Base-by-base conservation (phyloP, 306 rosid species). In the Herpetospermum pedunculosum region DNA sequence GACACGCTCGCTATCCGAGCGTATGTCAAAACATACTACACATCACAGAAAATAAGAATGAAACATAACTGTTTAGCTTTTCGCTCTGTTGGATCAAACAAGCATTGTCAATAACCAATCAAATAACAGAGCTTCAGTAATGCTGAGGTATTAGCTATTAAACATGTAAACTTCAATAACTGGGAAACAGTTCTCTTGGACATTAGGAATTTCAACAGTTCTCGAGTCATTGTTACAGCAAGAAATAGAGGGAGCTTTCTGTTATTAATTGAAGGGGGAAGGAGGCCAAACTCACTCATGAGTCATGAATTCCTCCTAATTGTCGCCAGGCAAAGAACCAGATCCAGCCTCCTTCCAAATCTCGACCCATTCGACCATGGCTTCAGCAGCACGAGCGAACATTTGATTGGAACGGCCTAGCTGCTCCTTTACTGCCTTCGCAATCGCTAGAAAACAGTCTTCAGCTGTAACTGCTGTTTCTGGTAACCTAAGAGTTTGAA, bases 341-440 rank as follows among this genome's bases (percentile, higher is more conserved):
- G 96, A 82, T 78, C 83, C 82, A 64, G 79, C 96, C 2, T 87
- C 75, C 80, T 85, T 89, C 99, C 99, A 95, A 50, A 95, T 88
- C 86, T 82, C 85, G 76, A 84, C 81, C 97, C 99, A 95, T 78
- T 85, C 91, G 50, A 74, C 81, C 99, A 91, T 95, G 68, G 96
- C 86, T 63, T 88, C 92, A 4, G 97, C 92, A 38, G 96, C 96
- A 34, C 70, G 78, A 37, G 85, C 70, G 63, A 89, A 95, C 82
- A 91, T 83, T 18, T 95, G 92, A 75, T 95, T 87, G 15, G 79
- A 87, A 80, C 85, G 84, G 55, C 97, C 99, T 62, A 95, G 85
- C 75, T 86, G 83, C 77, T 91, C 96, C 81, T 86, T 95, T 80
- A 88, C 99, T 35, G 54, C 46, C 68, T 88, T 89, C 5, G 92